Conservation (phyloP, 2,329 filamentous ascomycete genomes). For the Colletotrichum sp. region DNA sequence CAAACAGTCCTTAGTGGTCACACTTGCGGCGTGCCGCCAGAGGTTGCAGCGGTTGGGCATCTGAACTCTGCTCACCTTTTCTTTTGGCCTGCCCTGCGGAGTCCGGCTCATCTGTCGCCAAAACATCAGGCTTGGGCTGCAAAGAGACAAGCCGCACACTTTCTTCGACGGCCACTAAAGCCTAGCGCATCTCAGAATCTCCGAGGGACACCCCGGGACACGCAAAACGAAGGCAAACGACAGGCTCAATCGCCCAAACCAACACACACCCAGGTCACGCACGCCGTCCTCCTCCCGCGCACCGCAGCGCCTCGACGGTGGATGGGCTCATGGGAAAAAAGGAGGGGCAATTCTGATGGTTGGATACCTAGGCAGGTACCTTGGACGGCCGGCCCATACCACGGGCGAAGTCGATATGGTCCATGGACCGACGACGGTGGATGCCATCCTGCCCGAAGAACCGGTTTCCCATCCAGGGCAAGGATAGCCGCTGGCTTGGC, state of each 20-base stretch:
- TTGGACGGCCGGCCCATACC: neutral
- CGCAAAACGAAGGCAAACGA: slow-evolving; percentile 9
- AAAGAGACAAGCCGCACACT: slow-evolving; percentile 11
- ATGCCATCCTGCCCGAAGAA: slow-evolving; percentile 15
- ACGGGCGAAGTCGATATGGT: neutral
- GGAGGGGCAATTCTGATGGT: too few relatives aligned
- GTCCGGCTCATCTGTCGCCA: neutral
- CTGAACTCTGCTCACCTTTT: neutral
- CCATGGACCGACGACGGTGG: neutral
- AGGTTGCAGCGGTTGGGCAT: neutral
- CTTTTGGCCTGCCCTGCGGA: neutral
- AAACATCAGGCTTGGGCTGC: neutral
- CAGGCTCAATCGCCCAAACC: neutral
- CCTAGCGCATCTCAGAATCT: slow-evolving; percentile 14
- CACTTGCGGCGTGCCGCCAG: neutral
- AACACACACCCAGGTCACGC: neutral
- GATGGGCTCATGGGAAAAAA: too few relatives aligned
- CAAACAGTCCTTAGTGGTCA: neutral
- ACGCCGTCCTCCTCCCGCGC: neutral
- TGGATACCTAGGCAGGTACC: too few relatives aligned
- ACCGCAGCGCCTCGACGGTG: neutral
- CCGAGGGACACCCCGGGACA: slow-evolving; percentile 8
- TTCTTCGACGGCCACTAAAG: slow-evolving; percentile 7
- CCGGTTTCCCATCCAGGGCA: slow-evolving; percentile 15
- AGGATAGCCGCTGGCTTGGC: slow-evolving; percentile 13